Evolutionary conservation across 2,329 filamentous ascomycete species (phyloP).

Genomic region (Neonectria faginata): DNA sequence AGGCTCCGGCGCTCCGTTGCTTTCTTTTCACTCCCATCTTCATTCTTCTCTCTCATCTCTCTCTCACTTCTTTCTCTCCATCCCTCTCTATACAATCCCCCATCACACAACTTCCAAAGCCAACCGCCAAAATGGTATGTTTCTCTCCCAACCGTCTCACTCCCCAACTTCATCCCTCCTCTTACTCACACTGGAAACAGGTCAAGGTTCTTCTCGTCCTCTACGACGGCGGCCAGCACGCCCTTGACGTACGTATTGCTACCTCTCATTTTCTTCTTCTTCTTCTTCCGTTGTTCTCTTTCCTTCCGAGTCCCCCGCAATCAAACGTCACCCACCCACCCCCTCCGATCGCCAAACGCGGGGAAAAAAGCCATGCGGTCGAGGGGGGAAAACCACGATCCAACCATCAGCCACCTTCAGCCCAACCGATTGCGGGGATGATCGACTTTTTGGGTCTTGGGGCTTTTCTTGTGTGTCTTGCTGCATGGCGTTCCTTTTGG

Average conservation of each 20-base stretch:
- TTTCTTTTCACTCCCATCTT: constrained; percentile 31
- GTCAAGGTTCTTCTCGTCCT: constrained; percentile 95
- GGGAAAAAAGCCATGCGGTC: constrained; percentile 37
- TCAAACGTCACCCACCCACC: constrained; percentile 27
- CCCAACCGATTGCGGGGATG: constrained; percentile 38
- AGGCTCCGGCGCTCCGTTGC: constrained; percentile 32
- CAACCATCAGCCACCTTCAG: constrained; percentile 40
- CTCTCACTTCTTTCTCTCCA: constrained; percentile 6
- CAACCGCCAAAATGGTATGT: constrained; percentile 48
- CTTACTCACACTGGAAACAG: constrained; percentile 59
- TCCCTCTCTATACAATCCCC: constrained; percentile 31
- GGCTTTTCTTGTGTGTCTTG: neutral
- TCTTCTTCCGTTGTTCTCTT: neutral
- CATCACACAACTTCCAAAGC: neutral
- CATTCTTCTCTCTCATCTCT: constrained; percentile 25
- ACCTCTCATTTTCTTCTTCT: constrained; percentile 17
- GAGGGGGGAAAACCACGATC: constrained; percentile 15
- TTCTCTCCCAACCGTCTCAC: constrained; percentile 1
- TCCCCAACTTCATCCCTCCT: neutral
- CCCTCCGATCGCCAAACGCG: constrained; percentile 46
- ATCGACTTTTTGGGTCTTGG: constrained; percentile 9
- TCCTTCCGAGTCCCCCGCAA: constrained; percentile 29
- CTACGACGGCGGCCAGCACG: constrained; percentile 92
- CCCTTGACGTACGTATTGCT: constrained; percentile 76
- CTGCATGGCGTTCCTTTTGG: constrained; percentile 9